These are phyloP conservation scores for Stephanodiscus minutulus DNA, from an alignment of 108 stramenopile genomes.

Conservation along the genomic window DNA sequence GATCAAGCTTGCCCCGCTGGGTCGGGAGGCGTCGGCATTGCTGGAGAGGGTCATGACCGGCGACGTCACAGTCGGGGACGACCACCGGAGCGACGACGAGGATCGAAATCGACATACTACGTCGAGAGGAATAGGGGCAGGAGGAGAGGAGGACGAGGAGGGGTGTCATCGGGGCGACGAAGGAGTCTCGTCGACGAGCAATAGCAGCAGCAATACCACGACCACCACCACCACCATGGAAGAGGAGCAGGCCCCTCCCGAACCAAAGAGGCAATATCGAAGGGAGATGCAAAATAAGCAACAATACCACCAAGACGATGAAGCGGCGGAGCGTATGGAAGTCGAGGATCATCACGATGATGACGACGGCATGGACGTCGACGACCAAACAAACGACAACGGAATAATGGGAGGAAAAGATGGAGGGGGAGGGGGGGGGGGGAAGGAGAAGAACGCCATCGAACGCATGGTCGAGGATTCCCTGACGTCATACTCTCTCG, in stretches of 20 bases:
- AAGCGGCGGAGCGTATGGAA: neutral
- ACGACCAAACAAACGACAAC: neutral
- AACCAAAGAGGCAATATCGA: slow-evolving; percentile 18
- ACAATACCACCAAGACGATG: neutral
- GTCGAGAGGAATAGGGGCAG: slow-evolving; percentile 5
- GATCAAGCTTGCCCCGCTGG: neutral
- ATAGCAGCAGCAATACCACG: too few species aligned
- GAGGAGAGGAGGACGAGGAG: too few species aligned
- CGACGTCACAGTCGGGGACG: neutral
- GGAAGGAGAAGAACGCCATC: slow-evolving; percentile 19
- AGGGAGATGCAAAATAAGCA: too few species aligned
- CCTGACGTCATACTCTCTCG: slow-evolving; percentile 31
- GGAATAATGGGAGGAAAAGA: neutral
- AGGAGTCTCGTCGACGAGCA: too few species aligned
- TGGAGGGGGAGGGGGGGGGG: neutral
- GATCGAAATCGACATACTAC: too few species aligned
- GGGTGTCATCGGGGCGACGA: too few species aligned
- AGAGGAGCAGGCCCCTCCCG: too few species aligned
- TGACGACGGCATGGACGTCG: neutral
- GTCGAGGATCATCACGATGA: neutral
- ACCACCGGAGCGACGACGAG: neutral
- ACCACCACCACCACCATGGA: too few species aligned
- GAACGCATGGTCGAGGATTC: slow-evolving; percentile 19
- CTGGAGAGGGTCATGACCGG: neutral
- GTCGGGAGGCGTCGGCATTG: neutral